Evolutionary conservation across 202 grass and related monocot genomes (phyloP), one percentile per base, ranked within the genome.

Genomic region (Elaeis oleifera): DNA sequence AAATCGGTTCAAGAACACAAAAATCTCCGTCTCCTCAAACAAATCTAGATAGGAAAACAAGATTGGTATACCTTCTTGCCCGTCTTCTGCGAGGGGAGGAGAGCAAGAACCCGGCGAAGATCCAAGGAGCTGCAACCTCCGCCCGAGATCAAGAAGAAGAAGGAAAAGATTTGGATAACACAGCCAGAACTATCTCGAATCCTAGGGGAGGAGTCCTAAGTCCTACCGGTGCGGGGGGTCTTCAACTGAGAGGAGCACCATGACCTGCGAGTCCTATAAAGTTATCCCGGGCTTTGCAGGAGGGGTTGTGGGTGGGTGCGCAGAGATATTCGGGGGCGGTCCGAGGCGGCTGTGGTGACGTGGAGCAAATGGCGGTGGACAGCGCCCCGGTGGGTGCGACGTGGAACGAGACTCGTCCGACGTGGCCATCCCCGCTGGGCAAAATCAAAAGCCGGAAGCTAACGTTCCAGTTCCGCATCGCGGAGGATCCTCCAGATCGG

Each of bases 371-470:
- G 73, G 76, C 77, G 87, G 76, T 69, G 75, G 39, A 78, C 23
- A 85, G 57, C 5, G 55, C 57, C 58, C 15, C 15, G 32, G 53
- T 0, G 71, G 83, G 63, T 11, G 76, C 44, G 16, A 24, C 22
- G 49, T 7, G 52, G 26, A 7, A 5, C 17, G 70, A 20, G 19
- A 64, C 11, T 44, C 1, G 36, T 44, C 36, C 36, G 8, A 44
- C 36, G 36, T 44, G 36, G 36, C 36, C 36, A 13, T 44, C 36
- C 36, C 36, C 36, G 74, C 71, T 71, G 73, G 79, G 70, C 70
- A 75, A 89, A 73, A 96, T 96, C 87, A 79, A 96, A 79, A 83
- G 79, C 81, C 79, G 51, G 56, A 63, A 76, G 84, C 84, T 79
- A 56, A 81, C 58, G 70, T 59, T 0, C 69, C 24, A 55, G 6